Conservation (phyloP, 495 filamentous ascomycete species). For the Hypoxylon subgilvum region DNA sequence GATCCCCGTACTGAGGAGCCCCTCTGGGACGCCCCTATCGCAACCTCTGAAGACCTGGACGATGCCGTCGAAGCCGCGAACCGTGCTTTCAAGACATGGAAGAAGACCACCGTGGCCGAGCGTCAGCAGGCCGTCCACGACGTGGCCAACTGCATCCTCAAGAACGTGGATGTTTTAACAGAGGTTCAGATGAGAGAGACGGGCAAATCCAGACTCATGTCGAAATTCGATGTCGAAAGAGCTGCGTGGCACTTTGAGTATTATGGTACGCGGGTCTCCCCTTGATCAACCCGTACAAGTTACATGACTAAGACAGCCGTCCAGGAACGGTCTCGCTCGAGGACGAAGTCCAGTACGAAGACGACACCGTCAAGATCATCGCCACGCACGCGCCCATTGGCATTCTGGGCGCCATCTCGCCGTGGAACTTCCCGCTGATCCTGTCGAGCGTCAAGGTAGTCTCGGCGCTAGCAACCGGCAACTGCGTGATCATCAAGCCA, state of each 20-base stretch:
- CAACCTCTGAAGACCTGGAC: constrained; percentile 54
- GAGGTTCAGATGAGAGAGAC: constrained; percentile 49
- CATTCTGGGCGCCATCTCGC: constrained; percentile 60
- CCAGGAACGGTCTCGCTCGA: constrained; percentile 46
- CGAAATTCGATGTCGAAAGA: constrained; percentile 35
- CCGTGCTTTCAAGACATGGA: constrained; percentile 55
- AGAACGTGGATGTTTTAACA: constrained; percentile 45
- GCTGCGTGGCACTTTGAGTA: constrained; percentile 40
- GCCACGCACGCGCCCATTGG: constrained; percentile 61
- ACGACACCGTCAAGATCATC: constrained; percentile 52
- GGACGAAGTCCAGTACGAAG: constrained; percentile 59
- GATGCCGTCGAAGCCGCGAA: constrained; percentile 56
- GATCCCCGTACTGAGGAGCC: constrained; percentile 56
- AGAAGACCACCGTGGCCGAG: constrained; percentile 47
- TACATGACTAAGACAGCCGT: neutral
- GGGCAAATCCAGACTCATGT: constrained; percentile 48
- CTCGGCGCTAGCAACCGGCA: constrained; percentile 63
- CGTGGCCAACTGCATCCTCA: constrained; percentile 50
- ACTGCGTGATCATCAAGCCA: constrained; percentile 68
- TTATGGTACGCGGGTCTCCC: constrained; percentile 25
- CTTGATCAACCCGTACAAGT: neutral
- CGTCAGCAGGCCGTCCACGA: constrained; percentile 61
- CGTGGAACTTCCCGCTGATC: constrained; percentile 71
- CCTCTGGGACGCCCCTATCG: constrained; percentile 54
- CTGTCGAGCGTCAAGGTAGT: constrained; percentile 62